Conservation (phyloP, 2,329 filamentous ascomycete species). For the Didymella exigua region DNA sequence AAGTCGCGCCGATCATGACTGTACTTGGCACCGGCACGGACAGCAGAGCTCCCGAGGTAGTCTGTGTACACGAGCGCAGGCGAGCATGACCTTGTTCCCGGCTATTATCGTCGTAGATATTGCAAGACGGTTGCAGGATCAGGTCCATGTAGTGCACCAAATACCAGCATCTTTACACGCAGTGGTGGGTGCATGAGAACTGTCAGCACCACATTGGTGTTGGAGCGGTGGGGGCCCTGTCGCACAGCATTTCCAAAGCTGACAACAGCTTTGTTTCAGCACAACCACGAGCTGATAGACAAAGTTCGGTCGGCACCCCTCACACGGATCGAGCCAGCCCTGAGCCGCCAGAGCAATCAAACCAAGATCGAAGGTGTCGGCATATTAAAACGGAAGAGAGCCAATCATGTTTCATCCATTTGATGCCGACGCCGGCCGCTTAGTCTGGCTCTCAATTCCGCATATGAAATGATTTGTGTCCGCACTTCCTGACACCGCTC, state of each 20-base stretch:
- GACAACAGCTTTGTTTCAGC: slow-evolving; percentile 3
- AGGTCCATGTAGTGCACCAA: background rate
- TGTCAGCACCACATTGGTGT: slow-evolving; percentile 3
- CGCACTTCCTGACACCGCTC: slow-evolving; percentile 14
- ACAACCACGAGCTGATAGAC: slow-evolving; percentile 6
- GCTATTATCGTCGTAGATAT: background rate
- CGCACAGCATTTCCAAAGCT: slow-evolving; percentile 6
- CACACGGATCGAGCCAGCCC: slow-evolving; percentile 19
- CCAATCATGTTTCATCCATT: slow-evolving; percentile 36
- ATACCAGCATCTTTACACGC: background rate
- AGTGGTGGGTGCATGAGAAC: background rate
- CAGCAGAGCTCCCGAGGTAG: slow-evolving; percentile 1
- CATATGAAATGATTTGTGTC: slow-evolving; percentile 36
- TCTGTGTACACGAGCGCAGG: background rate
- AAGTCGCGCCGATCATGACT: slow-evolving; percentile 11
- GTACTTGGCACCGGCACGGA: background rate
- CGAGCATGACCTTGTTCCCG: slow-evolving; percentile 4
- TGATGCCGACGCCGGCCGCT: slow-evolving; percentile 32
- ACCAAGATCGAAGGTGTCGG: slow-evolving; percentile 25
- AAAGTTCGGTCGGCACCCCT: slow-evolving; percentile 9
- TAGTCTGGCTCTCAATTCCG: slow-evolving; percentile 23
- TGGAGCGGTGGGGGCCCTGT: background rate
- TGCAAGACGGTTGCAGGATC: background rate
- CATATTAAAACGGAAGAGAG: slow-evolving; percentile 12
- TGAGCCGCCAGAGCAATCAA: slow-evolving; percentile 23